These are phyloP conservation scores for Xylaria sp. DNA, from an alignment of 2,329 filamentous ascomycete species.

Conservation along the genomic window DNA sequence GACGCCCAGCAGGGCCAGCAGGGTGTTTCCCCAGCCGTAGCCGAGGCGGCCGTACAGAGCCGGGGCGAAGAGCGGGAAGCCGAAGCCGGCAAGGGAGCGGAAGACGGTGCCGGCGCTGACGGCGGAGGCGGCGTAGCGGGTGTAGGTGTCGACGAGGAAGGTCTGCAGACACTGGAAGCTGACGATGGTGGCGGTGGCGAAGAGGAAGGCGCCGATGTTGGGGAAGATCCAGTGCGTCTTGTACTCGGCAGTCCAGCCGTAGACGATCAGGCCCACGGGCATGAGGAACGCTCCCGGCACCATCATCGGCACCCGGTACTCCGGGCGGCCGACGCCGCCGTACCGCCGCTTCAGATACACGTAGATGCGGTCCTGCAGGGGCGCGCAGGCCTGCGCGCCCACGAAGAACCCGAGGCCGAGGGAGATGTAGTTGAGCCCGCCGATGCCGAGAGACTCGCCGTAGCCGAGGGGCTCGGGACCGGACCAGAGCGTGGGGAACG, in stretches of 20 bases:
- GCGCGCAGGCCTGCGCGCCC: slow-evolving; percentile 56
- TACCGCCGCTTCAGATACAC: slow-evolving; percentile 56
- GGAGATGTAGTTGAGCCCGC: slow-evolving; percentile 54
- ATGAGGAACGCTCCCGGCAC: slow-evolving; percentile 55
- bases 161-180: slow-evolving; percentile 59
- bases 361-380: slow-evolving; percentile 60
- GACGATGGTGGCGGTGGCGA: slow-evolving; percentile 54
- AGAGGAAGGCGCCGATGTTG: slow-evolving; percentile 56
- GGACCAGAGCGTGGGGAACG: slow-evolving; percentile 60
- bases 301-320: slow-evolving; percentile 59
- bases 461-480: slow-evolving; percentile 46
- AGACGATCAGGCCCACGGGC: slow-evolving; percentile 58
- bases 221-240: slow-evolving; percentile 59
- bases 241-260: slow-evolving; percentile 59
- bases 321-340: slow-evolving; percentile 53
- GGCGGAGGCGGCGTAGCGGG: slow-evolving; percentile 59
- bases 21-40: slow-evolving; percentile 60
- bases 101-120: slow-evolving; percentile 58
- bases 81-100: slow-evolving; percentile 61
- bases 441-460: slow-evolving; percentile 49
- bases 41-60: slow-evolving; percentile 57
- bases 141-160: slow-evolving; percentile 61
- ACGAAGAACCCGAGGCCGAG: slow-evolving; percentile 52
- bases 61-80: slow-evolving; percentile 63
- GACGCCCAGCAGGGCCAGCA: slow-evolving; percentile 62